Conservation (phyloP, 805 yeast genomes). For the Wickerhamiella cacticola region DNA sequence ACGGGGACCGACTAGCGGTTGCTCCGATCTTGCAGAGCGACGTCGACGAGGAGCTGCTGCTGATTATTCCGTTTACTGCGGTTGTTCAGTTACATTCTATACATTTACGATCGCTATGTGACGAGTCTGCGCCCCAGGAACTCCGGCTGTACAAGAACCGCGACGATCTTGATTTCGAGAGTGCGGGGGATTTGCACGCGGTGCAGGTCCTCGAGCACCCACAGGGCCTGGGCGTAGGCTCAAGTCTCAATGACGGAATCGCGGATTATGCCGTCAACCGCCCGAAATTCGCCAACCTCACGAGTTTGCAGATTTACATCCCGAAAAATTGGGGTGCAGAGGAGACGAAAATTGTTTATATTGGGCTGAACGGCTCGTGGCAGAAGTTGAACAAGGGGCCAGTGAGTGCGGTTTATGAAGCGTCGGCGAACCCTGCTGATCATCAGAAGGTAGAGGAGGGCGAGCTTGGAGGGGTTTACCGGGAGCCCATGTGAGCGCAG, state of each 20-base stretch:
- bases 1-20: conserved; percentile 37
- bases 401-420: conserved; percentile 65
- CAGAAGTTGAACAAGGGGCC: conserved; percentile 46
- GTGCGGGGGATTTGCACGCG: conserved; percentile 38
- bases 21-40: conserved; percentile 47
- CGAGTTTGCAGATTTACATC: conserved; percentile 54
- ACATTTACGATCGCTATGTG: conserved; percentile 52
- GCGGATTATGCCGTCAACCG: conserved; percentile 78
- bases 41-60: conserved; percentile 66
- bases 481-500: neutral
- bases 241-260: conserved; percentile 35
- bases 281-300: conserved; percentile 56
- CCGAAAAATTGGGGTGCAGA: conserved; percentile 54
- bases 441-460: conserved; percentile 37
- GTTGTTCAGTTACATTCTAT: conserved; percentile 63
- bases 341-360: conserved; percentile 45
- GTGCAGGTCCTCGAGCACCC: conserved; percentile 53
- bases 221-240: conserved; percentile 33
- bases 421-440: conserved; percentile 87
- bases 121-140: conserved; percentile 52
- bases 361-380: conserved; percentile 65
- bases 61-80: conserved; percentile 71
- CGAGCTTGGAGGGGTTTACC: neutral
- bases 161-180: conserved; percentile 60
- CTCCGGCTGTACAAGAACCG: conserved; percentile 65